Base-by-base conservation (phyloP, 371 early-diverging fungal species). In the Mortierella sp. region DNA sequence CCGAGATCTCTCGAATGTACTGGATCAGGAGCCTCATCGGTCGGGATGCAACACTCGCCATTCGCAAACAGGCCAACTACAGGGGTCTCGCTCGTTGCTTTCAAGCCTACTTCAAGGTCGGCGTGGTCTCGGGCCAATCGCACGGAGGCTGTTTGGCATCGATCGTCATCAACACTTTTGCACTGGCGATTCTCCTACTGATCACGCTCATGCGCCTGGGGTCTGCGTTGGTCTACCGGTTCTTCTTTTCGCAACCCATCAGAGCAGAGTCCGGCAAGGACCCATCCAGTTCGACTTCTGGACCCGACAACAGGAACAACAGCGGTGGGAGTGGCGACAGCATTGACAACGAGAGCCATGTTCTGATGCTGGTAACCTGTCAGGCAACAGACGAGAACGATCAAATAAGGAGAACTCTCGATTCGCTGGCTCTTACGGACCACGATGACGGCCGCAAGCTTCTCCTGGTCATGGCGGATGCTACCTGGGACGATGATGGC, bases 161-260 rank as follows among this genome's bases (percentile, higher is more conserved):
- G 22, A 77, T 80, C 11, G 76, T 85, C 44, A 58, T 87, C 40
- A 71, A 86, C 50, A 64, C 77, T 19, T n/a, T 84, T 19, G 68
- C 79, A 34, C 85, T 89, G 26, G 89, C 90, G n/a, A 88, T 93
- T 52, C 76, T 93, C 40, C 86, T 90, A 4, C 86, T 91, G 29
- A 91, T 93, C 43, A 78, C 83, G 9, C 34, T 92, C 9, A 88
- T 92, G 85, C 96, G 94, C 83, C 94, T 96, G 74, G 83, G 86
- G 19, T 88, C 94, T 76, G 95, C 96, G 5, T 78, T 95, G n/a
- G 85, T 90, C 52, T 96, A 95, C 87, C 92, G 91, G 44, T 94
- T 94, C 94, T 90, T 93, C 47, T 79, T 94, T 64, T 88, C 90
- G 0, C 91, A 90, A 83, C 87, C 91, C 45, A 80, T 92, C 37